phyloP scores from a whole-genome alignment of 2,329 filamentous ascomycete species.

The Talaromyces albobiverticillius region DNA sequence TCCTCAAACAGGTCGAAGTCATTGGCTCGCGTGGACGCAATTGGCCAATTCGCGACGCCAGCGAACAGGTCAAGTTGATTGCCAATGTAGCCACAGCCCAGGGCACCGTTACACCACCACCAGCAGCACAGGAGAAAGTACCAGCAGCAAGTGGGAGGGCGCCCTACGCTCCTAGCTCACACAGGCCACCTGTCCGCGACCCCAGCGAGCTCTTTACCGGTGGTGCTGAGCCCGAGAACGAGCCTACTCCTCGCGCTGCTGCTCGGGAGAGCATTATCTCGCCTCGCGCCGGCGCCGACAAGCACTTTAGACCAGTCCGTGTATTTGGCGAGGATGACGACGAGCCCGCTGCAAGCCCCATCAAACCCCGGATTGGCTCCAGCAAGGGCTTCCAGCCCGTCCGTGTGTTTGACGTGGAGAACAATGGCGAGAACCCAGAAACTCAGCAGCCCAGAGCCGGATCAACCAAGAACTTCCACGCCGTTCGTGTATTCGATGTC shows the following conservation, averaged over 20 bases:
- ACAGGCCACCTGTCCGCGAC: constrained; percentile 67
- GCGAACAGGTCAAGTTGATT: constrained; percentile 78
- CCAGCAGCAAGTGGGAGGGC: constrained; percentile 1
- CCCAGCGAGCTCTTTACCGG: constrained; percentile 67
- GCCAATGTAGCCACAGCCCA: constrained; percentile 43
- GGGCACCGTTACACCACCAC: constrained; percentile 17
- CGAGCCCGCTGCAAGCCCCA: constrained; percentile 26
- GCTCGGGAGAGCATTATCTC: constrained; percentile 16
- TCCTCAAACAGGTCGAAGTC: constrained; percentile 89
- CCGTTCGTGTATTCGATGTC: constrained; percentile 61
- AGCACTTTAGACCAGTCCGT: constrained; percentile 14
- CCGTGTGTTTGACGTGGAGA: constrained; percentile 51
- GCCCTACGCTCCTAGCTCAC: constrained; percentile 48
- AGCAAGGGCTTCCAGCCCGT: constrained; percentile 52
- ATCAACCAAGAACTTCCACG: constrained; percentile 60
- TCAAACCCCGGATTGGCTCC: constrained; percentile 48
- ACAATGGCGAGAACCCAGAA: constrained; percentile 31
- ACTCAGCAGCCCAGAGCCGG: constrained; percentile 51
- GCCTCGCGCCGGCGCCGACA: constrained; percentile 17
- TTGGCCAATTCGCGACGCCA: constrained; percentile 89
- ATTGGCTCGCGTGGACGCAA: constrained; percentile 87
- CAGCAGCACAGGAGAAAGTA: constrained; percentile 1
- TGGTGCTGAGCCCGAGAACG: constrained; percentile 34
- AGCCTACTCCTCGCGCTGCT: constrained; percentile 20
- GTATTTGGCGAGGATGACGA: constrained; percentile 20